Conservation (phyloP, 441 rosid genomes). For the Populus hybrid region DNA sequence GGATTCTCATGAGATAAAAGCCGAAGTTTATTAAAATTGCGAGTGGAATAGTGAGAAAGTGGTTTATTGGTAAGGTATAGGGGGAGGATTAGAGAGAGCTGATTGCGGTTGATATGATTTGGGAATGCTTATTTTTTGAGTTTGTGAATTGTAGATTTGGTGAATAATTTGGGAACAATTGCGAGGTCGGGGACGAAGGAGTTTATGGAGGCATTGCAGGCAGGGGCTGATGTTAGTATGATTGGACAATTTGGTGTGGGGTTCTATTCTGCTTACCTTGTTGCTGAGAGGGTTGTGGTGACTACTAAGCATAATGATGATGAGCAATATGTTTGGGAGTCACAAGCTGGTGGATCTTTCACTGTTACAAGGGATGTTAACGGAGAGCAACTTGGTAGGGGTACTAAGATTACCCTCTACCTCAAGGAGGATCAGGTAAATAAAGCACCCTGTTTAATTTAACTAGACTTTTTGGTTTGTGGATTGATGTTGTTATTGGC, state of each 20-base stretch:
- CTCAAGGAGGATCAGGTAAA: no score
- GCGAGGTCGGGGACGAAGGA: slow-evolving; percentile 98
- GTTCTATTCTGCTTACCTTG: slow-evolving; percentile 90
- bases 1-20: no score
- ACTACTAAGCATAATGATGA: slow-evolving; percentile 81
- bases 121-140: background rate
- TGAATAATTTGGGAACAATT: slow-evolving; percentile 90
- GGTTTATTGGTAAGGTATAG: background rate
- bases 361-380: slow-evolving; percentile 71
- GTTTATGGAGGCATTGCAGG: slow-evolving; percentile 92
- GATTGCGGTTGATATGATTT: background rate
- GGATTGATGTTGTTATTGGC: background rate
- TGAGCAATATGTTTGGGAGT: slow-evolving; percentile 88
- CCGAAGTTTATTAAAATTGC: background rate
- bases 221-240: slow-evolving; percentile 98
- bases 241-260: slow-evolving; percentile 97
- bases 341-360: slow-evolving; percentile 95
- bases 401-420: slow-evolving; percentile 66
- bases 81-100: no score
- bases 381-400: slow-evolving; percentile 80
- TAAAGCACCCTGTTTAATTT: no score
- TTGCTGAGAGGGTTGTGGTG: slow-evolving; percentile 78
- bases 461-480: slow-evolving; percentile 1
- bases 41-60: background rate
- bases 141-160: slow-evolving; percentile 47